Evolutionary conservation across 1,284 basidiomycete species (phyloP), one percentile per base, ranked within the genome.

Genomic region (Malassezia slooffiae): DNA sequence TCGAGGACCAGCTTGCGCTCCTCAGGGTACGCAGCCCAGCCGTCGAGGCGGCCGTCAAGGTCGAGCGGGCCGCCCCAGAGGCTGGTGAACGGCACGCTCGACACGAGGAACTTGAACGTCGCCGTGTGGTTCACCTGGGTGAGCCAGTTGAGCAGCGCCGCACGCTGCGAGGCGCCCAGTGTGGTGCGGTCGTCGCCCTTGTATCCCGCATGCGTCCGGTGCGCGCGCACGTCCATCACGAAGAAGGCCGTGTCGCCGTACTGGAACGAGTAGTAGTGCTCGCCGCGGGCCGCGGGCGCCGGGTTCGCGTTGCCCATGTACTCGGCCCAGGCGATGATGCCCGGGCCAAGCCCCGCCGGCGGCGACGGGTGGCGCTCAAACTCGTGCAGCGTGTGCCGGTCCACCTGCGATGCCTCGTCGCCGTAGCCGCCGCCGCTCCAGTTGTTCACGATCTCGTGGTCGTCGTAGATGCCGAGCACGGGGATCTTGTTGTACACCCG

Each of bases 21-120:
- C 10, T 70, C 70, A 10, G 74, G 71, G 70, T 79, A 85, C 0
- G 73, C 82, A 0, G 80, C 79, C 83, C 83, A 87, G 2, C 63
- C 55, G 67, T 83, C 82, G 23, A 70, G 67, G 38, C 75, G 74
- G 0, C 80, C 81, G 60, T 83, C 80, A 47, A 60, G 41, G 41
- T 67, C 66, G 4, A 67, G 51, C 16, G 78, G 74, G 12, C 70
- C 70, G 2, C 74, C 76, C 83, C 83, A 86, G 13, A 85, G 75
- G 0, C 77, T 78, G 30, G 81, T 83, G 70, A 88, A 81, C 0
- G 84, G 84, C 3, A 85, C 81, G 8, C 80, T 82, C 10, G 78
- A 76, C 17, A 83, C 76, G 43, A 88, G 74, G 65, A 88, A 85
- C 70, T 86, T 86, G 76, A 83, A 86, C 0, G 81, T 79, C 3